Evolutionary conservation across 768 basidiomycete species (phyloP), one percentile per base, ranked within the genome.

Genomic region (Suillus placidus): DNA sequence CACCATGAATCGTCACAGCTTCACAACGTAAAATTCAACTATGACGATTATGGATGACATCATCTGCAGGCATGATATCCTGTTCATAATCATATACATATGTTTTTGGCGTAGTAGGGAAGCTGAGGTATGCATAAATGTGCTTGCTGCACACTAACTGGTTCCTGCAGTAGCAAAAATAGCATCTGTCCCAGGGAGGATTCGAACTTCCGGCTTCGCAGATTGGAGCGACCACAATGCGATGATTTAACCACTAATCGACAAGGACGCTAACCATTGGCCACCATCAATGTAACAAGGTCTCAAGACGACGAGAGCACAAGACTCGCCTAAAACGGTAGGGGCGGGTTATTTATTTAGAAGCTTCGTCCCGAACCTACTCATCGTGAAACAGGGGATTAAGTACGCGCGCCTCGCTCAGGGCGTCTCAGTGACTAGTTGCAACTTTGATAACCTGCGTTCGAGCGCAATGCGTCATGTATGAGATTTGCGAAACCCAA

Each of bases 191-290:
- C 73, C 70, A 69, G 71, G 71, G 67, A 72, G 78, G 80, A 80
- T 72, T 80, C 80, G 79, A 80, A 78, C 79, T 68, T 75, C 71
- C 77, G 80, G 73, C 77, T 77, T 76, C 78, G 76, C 79, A 75
- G 78, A 69, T 70, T 71, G 70, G 66, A 1, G 38, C 42, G 7
- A 35, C 79, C 79, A 80, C 79, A 78, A 80, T 76, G 76, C 77
- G 76, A 79, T 76, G 79, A 80, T 80, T 77, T 80, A 78, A 80
- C 79, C 79, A 80, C 79, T 80, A 78, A 79, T 80, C 79, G 78
- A 80, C 77, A 76, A 73, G 79, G 78, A 80, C 79, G 49, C 20
- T 5, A 34, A 16, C 13, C 34, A 35, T 4, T 37, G 3, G 14
- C 1, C 12, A 18, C 18, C 34, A 62, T 30, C 12, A 3, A 18